Evolutionary conservation across 495 filamentous ascomycete species (phyloP), one percentile per base, ranked within the genome.

Genomic region (Penicillium cosmopolitanum): DNA sequence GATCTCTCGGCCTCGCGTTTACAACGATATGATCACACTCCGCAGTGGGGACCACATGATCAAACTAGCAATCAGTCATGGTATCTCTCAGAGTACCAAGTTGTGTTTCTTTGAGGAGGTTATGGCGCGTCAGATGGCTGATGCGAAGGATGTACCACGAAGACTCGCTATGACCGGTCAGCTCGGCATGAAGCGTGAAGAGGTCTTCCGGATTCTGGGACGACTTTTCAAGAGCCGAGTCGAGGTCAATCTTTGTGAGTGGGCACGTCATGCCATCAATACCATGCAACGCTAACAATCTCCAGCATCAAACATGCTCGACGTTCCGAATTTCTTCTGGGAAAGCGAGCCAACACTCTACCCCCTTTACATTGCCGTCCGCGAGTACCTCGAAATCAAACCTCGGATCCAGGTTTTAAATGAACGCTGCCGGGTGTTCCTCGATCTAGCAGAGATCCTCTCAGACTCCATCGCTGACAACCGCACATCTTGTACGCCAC

Each of bases 251-350:
- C 84, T 99, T 11, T 97, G 93, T 96, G 9, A 44, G 42, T 44
- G 42, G 16, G 42, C 42, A 16, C 36, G 15, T 51, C 18, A 7
- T n/a, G 18, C 42, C 3, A 25, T 19, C 38, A 5, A 10, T 50
- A 15, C 38, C 13, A 18, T 80, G 47, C 35, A 50, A 2, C 40
- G 48, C 56, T 64, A 57, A 66, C 46, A 46, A 31, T 33, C n/a
- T 6, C 23, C 71, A 96, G 91, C 95, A 55, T 96, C 92, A 13
- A 99, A 98, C 65, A 92, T 97, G 70, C 89, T 99, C 59, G 94
- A 97, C 71, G 92, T 96, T 4, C 96, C 95, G 44, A 96, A 95
- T 72, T 98, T 99, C 80, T 98, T 99, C 83, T 99, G 95, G 95
- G 92, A 96, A 66, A 89, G 88, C 33, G 95, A 99, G 68, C 95